Conservation (phyloP, 179 eudicot genomes). For the Patellifolia procumbens region DNA sequence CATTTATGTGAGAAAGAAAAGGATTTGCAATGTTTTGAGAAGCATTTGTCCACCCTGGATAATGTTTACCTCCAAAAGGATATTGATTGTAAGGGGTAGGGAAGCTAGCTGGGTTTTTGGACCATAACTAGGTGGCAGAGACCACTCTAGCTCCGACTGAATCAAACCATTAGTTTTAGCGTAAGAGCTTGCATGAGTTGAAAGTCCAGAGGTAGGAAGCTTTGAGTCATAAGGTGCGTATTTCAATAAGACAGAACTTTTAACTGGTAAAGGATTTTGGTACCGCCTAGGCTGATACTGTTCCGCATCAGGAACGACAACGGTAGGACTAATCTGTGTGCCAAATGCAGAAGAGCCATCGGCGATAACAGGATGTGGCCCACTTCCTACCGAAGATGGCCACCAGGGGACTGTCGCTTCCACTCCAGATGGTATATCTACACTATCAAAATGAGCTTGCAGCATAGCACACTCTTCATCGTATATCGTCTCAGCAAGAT, state of each 20-base stretch:
- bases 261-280: neutral
- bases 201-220: neutral
- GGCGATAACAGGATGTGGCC: slow-evolving; percentile 25
- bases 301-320: slow-evolving; percentile 16
- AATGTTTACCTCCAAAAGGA: neutral
- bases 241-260: slow-evolving; percentile 15
- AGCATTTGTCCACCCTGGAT: neutral
- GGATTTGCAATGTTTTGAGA: neutral
- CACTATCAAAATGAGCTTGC: slow-evolving; percentile 69
- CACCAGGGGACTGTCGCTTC: slow-evolving; percentile 68
- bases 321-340: slow-evolving; percentile 3
- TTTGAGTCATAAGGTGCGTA: neutral
- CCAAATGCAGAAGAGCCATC: slow-evolving; percentile 32
- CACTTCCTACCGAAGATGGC: slow-evolving; percentile 28
- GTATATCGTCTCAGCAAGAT: slow-evolving; percentile 32
- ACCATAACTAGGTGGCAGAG: neutral
- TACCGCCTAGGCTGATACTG: slow-evolving; percentile 10
- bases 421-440: slow-evolving; percentile 61
- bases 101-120: neutral
- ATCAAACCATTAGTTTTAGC: slow-evolving; percentile 16
- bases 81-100: neutral
- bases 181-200: slow-evolving; percentile 8
- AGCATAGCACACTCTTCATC: slow-evolving; percentile 48
- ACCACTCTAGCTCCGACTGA: slow-evolving; percentile 18
- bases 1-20: neutral